Evolutionary conservation across 23 red algal genomes (phyloP), one percentile per base, ranked within the genome.

Genomic region (Pyropia yezoensis): DNA sequence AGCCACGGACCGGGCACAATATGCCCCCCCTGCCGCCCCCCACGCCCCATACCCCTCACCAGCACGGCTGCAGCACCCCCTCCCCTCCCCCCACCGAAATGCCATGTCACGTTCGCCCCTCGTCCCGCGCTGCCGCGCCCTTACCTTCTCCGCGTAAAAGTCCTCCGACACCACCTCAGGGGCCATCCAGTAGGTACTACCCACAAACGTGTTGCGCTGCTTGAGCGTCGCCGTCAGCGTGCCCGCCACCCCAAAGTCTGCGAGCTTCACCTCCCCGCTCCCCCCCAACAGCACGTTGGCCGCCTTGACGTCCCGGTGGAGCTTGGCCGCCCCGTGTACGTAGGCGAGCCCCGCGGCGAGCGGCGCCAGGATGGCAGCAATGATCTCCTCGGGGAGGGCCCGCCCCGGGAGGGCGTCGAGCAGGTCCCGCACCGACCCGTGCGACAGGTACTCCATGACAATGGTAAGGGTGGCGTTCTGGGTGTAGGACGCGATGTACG

Each of bases 271-370:
- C 15, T 98, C 83, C 25, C 80, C 94, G 56, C 70, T 22, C 19
- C 71, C 72, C 54, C 63, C 67, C 45, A 98, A 62, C 39, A 98
- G 71, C 60, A 98, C 78, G 70, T 98, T 98, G 15, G 86, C 94
- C 2, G 86, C 86, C 62, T 98, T 98, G 57, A 98, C 83, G 27
- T 98, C 94, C n/a, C 94, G 83, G 65, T 98, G 94, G 22, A 98
- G 32, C 70, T 82, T 91, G 39, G 58, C 66, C 27, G 62, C 79
- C 54, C 26, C 83, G 66, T 98, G 94, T 30, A 98, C 66, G 80
- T 98, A 90, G 34, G 68, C 77, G 0, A 98, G 80, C 18, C 78
- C 94, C 66, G 74, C 51, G n/a, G 67, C 54, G 3, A 98, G 70
- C 30, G 75, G 86, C 27, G 58, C 75, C 67, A 85, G 33, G 3